Conservation (phyloP, 192 early-diverging fungal genomes). For the Jimgerdemannia flammicorona region DNA sequence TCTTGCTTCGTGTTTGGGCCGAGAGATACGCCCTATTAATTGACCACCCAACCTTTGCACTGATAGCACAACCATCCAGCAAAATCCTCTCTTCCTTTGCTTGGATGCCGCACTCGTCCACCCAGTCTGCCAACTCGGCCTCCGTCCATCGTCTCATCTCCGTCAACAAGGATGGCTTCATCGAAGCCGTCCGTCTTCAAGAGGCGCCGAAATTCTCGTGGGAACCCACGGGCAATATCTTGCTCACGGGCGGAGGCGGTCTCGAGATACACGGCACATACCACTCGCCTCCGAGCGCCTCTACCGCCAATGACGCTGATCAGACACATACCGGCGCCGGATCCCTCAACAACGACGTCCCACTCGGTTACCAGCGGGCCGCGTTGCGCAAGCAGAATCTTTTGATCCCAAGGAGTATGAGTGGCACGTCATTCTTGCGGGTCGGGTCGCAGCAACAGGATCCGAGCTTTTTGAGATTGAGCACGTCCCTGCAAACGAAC, state of each 20-base stretch:
- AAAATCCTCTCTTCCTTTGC: slow-evolving; percentile 45
- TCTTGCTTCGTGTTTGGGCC: too few relatives aligned
- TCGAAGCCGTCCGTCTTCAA: slow-evolving; percentile 47
- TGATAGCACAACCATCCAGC: slow-evolving; percentile 27
- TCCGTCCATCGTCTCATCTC: slow-evolving; percentile 46
- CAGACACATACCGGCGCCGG: neutral
- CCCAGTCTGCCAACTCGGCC: slow-evolving; percentile 11
- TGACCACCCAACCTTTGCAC: slow-evolving; percentile 1
- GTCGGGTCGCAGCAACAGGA: neutral
- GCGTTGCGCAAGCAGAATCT: neutral
- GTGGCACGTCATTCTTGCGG: neutral
- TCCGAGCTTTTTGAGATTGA: neutral
- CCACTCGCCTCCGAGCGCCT: neutral
- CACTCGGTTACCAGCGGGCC: neutral
- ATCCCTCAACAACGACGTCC: neutral
- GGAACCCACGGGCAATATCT: slow-evolving; percentile 50
- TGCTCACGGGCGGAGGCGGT: slow-evolving; percentile 32
- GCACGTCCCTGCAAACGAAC: neutral
- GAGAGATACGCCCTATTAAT: neutral
- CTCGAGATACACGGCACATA: slow-evolving; percentile 6
- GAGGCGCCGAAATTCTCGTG: slow-evolving; percentile 49
- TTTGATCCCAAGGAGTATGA: neutral
- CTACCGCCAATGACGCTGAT: neutral
- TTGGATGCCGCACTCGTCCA: slow-evolving; percentile 34
- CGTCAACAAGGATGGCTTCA: slow-evolving; percentile 47